A percentile compares a stretch with the other conserved stretches of the same genome.
Conservation (phyloP, 305 asterid species). For the Fraxinus sp. region DNA sequence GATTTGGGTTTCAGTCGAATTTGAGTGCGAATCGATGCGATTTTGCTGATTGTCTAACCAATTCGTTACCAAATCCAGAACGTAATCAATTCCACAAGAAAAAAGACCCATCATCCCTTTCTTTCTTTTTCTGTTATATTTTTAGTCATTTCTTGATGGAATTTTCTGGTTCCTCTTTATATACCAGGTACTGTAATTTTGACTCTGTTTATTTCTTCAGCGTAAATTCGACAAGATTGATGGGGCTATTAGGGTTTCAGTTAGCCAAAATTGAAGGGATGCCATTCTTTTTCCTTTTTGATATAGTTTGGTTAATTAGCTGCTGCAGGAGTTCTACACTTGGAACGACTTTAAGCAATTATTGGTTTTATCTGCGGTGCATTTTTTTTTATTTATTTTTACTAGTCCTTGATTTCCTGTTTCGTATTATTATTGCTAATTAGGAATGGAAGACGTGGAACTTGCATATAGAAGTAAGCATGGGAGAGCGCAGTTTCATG, state of each 20-base stretch:
- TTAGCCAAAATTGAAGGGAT: constrained; percentile 25
- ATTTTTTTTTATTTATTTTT: background rate
- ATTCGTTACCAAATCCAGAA: constrained; percentile 34
- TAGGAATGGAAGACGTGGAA: constrained; percentile 12
- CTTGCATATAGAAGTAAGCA: constrained; percentile 29
- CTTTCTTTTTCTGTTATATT: background rate
- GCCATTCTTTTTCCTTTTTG: constrained; percentile 20
- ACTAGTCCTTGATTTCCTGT: background rate
- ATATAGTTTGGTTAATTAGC: constrained; percentile 25
- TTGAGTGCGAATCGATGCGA: constrained; percentile 30
- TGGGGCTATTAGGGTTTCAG: constrained; percentile 19
- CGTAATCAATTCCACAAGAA: constrained; percentile 35
- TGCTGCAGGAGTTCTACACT: constrained; percentile 27
- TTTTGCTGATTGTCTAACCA: constrained; percentile 23
- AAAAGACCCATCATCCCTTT: constrained; percentile 29
- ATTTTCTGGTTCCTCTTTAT: constrained; percentile 33
- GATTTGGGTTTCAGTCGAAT: constrained; percentile 5
- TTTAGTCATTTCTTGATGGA: constrained; percentile 37
- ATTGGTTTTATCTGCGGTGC: constrained; percentile 31
- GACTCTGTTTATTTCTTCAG: constrained; percentile 21
- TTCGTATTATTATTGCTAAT: background rate
- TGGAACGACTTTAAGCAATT: background rate
- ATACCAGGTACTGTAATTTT: constrained; percentile 44
- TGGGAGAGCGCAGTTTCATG: constrained; percentile 52
- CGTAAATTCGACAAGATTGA: constrained; percentile 10